Conservation (phyloP, 1,139 yeast genomes). For the Zhuliangozyma parablackwelliae region DNA sequence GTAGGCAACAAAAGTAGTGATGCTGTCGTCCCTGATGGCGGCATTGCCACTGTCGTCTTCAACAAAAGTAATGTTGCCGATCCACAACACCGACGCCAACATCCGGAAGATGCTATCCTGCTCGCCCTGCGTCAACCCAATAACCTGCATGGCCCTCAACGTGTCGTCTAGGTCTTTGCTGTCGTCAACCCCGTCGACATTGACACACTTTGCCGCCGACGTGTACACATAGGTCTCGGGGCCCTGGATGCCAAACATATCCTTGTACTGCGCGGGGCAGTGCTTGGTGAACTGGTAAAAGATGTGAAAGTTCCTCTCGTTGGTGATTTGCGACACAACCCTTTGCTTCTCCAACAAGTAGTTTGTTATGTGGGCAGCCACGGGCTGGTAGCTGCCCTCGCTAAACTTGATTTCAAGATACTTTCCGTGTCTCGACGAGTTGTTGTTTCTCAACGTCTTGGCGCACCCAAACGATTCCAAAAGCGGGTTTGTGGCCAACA, state of each 20-base stretch:
- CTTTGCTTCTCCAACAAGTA: conserved; percentile 91
- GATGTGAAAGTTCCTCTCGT: conserved; percentile 95
- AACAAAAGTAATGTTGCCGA: conserved; percentile 82
- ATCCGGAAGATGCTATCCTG: conserved; percentile 88
- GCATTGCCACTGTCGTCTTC: conserved; percentile 91
- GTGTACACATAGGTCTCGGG: conserved; percentile 93
- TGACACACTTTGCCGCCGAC: conserved; percentile 77
- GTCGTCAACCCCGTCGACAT: conserved; percentile 87
- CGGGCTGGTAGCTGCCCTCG: conserved; percentile 69
- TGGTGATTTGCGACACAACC: conserved; percentile 86
- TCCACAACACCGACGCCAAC: conserved; percentile 85
- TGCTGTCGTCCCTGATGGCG: conserved; percentile 74
- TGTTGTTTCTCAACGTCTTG: conserved; percentile 90
- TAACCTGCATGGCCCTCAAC: conserved; percentile 76
- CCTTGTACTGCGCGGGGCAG: conserved; percentile 81
- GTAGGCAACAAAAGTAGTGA: conserved; percentile 91
- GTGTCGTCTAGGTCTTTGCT: conserved; percentile 75
- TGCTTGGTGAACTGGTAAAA: conserved; percentile 94
- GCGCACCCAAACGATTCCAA: conserved; percentile 98
- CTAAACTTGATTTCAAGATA: conserved; percentile 90
- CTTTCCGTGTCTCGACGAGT: conserved; percentile 96
- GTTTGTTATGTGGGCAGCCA: conserved; percentile 94
- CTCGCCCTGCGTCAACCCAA: conserved; percentile 76
- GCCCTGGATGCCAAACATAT: conserved; percentile 79
- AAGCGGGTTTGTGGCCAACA: conserved; percentile 93